A percentile compares a stretch with the other conserved stretches of the same genome.
phyloP scores from a whole-genome alignment of 441 rosid genomes.

The Raphanus hybrid region DNA sequence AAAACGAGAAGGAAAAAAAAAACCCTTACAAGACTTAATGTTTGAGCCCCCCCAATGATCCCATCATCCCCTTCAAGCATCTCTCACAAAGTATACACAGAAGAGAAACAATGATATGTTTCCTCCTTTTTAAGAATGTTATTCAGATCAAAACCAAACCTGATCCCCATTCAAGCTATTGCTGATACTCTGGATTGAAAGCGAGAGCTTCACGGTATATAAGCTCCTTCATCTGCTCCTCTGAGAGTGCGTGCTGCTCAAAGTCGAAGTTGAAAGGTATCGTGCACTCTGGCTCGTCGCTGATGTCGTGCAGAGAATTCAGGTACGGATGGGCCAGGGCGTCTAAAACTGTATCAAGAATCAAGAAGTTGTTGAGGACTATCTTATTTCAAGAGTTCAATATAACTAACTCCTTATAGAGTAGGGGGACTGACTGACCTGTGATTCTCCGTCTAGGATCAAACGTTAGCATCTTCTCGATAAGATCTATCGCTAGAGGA shows the following conservation, averaged over 20 bases:
- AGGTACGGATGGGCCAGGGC: slow-evolving; percentile 94
- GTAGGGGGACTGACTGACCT: slow-evolving; percentile 50
- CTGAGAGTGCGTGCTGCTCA: slow-evolving; percentile 78
- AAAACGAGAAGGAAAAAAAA: background rate
- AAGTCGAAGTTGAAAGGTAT: slow-evolving; percentile 90
- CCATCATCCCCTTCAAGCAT: slow-evolving; percentile 13
- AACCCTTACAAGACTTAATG: background rate
- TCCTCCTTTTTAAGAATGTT: slow-evolving; percentile 8
- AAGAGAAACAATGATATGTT: slow-evolving; percentile 30
- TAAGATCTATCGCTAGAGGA: slow-evolving; percentile 81
- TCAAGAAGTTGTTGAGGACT: slow-evolving; percentile 19
- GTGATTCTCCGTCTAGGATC: slow-evolving; percentile 86
- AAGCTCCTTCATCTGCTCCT: slow-evolving; percentile 92
- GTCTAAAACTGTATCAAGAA: slow-evolving; percentile 62
- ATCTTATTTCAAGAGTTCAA: background rate
- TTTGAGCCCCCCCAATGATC: slow-evolving; percentile 16
- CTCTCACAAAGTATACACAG: slow-evolving; percentile 41
- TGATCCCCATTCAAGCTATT: slow-evolving; percentile 31
- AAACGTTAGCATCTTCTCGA: slow-evolving; percentile 92
- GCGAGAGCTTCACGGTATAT: slow-evolving; percentile 86
- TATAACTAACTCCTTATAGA: background rate
- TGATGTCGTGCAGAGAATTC: slow-evolving; percentile 76
- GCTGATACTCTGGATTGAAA: slow-evolving; percentile 83
- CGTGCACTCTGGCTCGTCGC: slow-evolving; percentile 85
- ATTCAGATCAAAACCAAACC: slow-evolving; percentile 16